These are phyloP conservation scores for Acer campestre DNA, from an alignment of 345 rosid species.

Conservation along the genomic window DNA sequence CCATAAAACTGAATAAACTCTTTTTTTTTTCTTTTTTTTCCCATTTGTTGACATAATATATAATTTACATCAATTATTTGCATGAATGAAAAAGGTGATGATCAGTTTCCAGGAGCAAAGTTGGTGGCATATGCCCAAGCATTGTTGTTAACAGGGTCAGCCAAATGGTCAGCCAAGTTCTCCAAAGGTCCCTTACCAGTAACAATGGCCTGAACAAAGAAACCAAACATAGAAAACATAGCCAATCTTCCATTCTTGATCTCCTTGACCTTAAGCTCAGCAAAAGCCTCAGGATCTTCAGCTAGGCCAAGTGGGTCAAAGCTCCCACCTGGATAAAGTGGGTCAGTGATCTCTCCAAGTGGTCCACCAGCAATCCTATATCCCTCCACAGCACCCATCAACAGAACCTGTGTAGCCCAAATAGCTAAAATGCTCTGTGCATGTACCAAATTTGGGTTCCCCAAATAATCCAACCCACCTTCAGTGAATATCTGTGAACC, in stretches of 20 bases:
- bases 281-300: conserved; percentile 23
- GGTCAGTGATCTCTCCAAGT: conserved; percentile 11
- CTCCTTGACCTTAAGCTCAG: conserved; percentile 24
- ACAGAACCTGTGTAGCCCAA: conserved; percentile 10
- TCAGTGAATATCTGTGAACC: conserved; percentile 20
- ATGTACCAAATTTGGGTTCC: conserved; percentile 15
- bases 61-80: background rate
- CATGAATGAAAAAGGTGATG: no score
- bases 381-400: conserved; percentile 27
- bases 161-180: conserved; percentile 23
- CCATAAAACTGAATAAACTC: background rate
- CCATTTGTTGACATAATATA: background rate
- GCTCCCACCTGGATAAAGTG: background rate
- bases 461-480: conserved; percentile 17
- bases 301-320: conserved; percentile 16
- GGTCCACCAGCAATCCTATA: conserved; percentile 19
- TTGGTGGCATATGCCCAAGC: conserved; percentile 24
- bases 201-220: conserved; percentile 27
- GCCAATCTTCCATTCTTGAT: conserved; percentile 18
- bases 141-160: conserved; percentile 22
- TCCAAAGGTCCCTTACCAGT: conserved; percentile 21
- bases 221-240: conserved; percentile 21
- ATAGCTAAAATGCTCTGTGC: conserved; percentile 18
- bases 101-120: conserved; percentile 24
- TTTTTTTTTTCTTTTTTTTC: background rate